Conservation (phyloP, 306 rosid genomes). For the Inga leiocalycina region DNA sequence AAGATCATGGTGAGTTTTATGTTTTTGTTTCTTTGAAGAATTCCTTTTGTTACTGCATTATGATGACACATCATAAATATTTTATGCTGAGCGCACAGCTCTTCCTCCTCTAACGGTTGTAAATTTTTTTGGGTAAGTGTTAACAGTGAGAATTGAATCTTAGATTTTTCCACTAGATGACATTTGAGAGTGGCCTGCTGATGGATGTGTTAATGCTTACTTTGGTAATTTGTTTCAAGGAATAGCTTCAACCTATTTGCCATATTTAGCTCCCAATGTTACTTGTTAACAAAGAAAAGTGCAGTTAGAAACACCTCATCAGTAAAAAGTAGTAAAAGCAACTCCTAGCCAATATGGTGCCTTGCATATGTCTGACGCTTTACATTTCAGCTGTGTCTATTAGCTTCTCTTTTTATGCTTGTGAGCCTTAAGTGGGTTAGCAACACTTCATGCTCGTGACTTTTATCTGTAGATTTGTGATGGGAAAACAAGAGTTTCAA, state of each 20-base stretch:
- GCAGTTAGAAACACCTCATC: neutral
- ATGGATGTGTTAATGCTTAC: neutral
- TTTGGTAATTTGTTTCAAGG: neutral
- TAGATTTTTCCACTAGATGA: neutral
- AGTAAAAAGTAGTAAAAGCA: neutral
- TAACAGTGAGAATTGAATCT: neutral
- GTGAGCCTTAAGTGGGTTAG: neutral
- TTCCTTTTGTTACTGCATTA: neutral
- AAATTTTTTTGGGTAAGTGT: neutral
- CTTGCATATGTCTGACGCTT: neutral
- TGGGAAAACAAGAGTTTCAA: neutral
- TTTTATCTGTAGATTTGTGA: neutral
- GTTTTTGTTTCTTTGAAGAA: neutral
- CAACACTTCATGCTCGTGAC: neutral
- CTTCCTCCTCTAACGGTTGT: neutral
- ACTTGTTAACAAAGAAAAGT: neutral
- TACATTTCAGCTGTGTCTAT: neutral
- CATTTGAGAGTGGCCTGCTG: neutral
- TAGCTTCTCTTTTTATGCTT: neutral
- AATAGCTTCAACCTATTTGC: neutral
- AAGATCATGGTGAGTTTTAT: conserved; percentile 69
- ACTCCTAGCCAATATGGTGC: neutral
- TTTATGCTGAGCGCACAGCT: neutral
- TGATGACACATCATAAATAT: conserved; percentile 6
- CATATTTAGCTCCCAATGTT: neutral